A percentile compares a stretch with the other conserved stretches of the same genome.
Evolutionary conservation across 1,139 yeast genomes (phyloP).

Genomic region (Yamadazyma triangularis): DNA sequence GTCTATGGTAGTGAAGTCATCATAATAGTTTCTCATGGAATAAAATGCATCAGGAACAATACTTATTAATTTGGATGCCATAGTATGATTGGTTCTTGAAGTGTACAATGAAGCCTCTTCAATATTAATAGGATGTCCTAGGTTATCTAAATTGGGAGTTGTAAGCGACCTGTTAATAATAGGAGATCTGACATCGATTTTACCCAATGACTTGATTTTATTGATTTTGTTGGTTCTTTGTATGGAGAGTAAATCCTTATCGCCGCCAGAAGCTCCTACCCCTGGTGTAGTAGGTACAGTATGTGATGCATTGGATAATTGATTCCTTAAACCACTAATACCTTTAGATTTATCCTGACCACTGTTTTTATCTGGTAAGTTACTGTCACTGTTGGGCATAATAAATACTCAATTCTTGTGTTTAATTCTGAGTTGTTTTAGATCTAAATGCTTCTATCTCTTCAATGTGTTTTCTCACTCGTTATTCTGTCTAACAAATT

Average conservation of each 20-base stretch:
- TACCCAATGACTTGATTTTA: conserved; percentile 20
- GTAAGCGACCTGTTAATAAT: conserved; percentile 2
- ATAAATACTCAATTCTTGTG: too few species aligned
- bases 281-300: conserved; percentile 2
- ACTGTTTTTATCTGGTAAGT: conserved; percentile 1
- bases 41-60: conserved; percentile 17
- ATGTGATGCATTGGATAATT: neutral
- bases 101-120: conserved; percentile 15
- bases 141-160: conserved; percentile 9
- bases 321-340: neutral
- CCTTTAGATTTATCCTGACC: too few species aligned
- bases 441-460: too few species aligned
- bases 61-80: conserved; percentile 15
- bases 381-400: conserved; percentile 4
- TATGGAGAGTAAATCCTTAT: neutral
- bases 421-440: too few species aligned
- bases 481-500: too few species aligned
- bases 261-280: neutral
- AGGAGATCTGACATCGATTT: conserved; percentile 19
- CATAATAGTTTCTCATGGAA: conserved; percentile 39
- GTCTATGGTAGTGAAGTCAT: conserved; percentile 68
- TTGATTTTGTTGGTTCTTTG: conserved; percentile 5
- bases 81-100: conserved; percentile 16
- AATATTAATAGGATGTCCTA: conserved; percentile 2
- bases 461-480: too few species aligned